Conservation (phyloP, 1,139 yeast species). For the Pichia sp. region DNA sequence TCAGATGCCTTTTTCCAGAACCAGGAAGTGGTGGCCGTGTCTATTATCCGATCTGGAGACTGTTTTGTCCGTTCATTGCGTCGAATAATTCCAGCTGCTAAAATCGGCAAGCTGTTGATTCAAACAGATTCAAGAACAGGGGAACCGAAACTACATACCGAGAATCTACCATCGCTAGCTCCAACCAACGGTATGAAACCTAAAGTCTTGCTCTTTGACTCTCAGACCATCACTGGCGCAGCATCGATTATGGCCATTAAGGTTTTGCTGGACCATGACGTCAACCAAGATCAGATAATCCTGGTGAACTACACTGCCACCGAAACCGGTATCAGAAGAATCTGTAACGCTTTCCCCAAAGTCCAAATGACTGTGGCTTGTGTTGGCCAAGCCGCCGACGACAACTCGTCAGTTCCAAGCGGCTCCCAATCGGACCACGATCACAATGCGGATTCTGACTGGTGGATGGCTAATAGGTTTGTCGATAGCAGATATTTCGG, state of each 20-base stretch:
- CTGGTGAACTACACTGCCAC: constrained; percentile 71
- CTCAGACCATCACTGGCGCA: constrained; percentile 87
- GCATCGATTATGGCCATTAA: constrained; percentile 93
- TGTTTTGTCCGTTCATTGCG: constrained; percentile 77
- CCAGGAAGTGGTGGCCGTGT: constrained; percentile 59
- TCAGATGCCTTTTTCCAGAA: constrained; percentile 33
- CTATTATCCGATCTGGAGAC: constrained; percentile 86
- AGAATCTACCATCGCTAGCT: constrained; percentile 40
- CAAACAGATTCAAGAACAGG: constrained; percentile 87
- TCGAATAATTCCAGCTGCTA: constrained; percentile 66
- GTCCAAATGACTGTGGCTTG: constrained; percentile 66
- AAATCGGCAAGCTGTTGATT: constrained; percentile 74
- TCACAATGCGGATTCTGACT: constrained; percentile 30
- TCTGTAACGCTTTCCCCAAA: constrained; percentile 56
- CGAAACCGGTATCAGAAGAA: constrained; percentile 70
- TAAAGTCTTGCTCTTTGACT: constrained; percentile 66
- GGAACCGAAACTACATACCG: constrained; percentile 84
- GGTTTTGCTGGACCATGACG: constrained; percentile 75
- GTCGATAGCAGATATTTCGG: constrained; percentile 80
- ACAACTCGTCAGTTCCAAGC: neutral
- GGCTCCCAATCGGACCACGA: constrained; percentile 20
- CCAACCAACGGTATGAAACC: neutral
- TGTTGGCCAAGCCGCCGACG: constrained; percentile 21
- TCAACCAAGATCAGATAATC: constrained; percentile 53
- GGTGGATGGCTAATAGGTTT: constrained; percentile 65